Evolutionary conservation across 768 basidiomycete species (phyloP).

Genomic region (Leucocoprinus birnbaumii): DNA sequence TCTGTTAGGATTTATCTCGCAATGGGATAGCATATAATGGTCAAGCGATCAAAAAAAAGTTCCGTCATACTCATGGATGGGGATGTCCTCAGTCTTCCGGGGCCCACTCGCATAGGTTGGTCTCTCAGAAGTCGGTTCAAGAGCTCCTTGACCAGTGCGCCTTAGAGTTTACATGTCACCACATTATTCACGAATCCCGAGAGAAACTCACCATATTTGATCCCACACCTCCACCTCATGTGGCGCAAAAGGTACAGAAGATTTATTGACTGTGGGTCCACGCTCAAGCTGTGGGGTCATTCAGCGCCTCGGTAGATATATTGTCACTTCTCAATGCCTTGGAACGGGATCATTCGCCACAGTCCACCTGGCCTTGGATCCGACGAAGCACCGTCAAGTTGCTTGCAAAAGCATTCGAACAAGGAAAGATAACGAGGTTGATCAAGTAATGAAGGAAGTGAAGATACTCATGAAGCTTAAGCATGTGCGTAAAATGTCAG

Average conservation of each 20-base stretch:
- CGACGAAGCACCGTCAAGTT: slow-evolving; percentile 61
- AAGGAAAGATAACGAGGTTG: slow-evolving; percentile 55
- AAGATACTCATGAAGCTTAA: slow-evolving; percentile 66
- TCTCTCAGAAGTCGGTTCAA: background rate
- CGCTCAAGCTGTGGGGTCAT: background rate
- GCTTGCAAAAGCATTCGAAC: slow-evolving; percentile 81
- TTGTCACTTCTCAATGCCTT: slow-evolving; percentile 76
- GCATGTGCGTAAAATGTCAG: slow-evolving; percentile 47
- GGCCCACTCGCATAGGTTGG: slow-evolving; percentile 41
- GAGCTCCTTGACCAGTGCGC: background rate
- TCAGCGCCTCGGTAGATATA: slow-evolving; percentile 63
- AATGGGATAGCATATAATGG: slow-evolving; percentile 76
- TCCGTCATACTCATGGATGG: slow-evolving; percentile 77
- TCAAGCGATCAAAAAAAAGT: slow-evolving; percentile 60
- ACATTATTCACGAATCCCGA: slow-evolving; percentile 50
- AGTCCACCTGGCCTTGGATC: slow-evolving; percentile 76
- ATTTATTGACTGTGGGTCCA: background rate
- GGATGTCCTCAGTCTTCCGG: slow-evolving; percentile 63
- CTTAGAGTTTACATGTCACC: slow-evolving; percentile 64
- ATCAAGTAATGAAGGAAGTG: slow-evolving; percentile 75
- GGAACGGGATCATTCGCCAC: slow-evolving; percentile 83
- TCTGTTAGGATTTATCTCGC: slow-evolving; percentile 64
- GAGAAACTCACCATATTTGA: slow-evolving; percentile 59
- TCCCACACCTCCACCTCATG: slow-evolving; percentile 53
- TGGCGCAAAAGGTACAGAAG: slow-evolving; percentile 47